Percentiles rank a stretch among this genome's conserved stretches.
These are phyloP conservation scores for Fusarium tupiense DNA, from an alignment of 2,329 filamentous ascomycete species.

Conservation along the genomic window DNA sequence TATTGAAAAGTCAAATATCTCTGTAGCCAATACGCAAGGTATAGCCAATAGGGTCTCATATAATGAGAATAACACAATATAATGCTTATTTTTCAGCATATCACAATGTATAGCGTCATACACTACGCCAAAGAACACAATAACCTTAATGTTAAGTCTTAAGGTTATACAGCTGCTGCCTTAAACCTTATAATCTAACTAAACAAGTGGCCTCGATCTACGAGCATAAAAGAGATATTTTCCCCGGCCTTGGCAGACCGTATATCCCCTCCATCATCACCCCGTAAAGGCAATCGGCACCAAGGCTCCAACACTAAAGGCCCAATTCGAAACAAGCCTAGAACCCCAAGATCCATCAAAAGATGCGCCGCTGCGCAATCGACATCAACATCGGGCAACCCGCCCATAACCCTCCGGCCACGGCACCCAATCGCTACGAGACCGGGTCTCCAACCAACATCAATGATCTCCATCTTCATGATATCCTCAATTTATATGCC, in stretches of 20 bases:
- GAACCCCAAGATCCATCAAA: not conserved
- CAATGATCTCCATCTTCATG: too few species aligned
- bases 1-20: too few species aligned
- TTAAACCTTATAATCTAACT: not conserved
- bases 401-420: too few species aligned
- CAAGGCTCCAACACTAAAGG: not conserved
- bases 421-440: too few species aligned
- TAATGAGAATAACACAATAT: not conserved
- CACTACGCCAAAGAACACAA: not conserved
- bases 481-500: too few species aligned
- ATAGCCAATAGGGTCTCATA: not conserved
- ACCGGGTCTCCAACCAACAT: too few species aligned
- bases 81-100: not conserved
- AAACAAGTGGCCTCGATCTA: not conserved
- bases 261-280: not conserved
- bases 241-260: not conserved
- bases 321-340: not conserved
- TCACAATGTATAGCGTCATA: not conserved
- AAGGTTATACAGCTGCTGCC: not conserved
- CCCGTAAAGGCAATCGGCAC: not conserved
- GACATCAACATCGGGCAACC: not conserved
- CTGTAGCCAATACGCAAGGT: not conserved
- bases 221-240: not conserved
- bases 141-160: not conserved
- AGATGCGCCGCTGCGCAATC: not conserved